A percentile compares a stretch with the other conserved stretches of the same genome.
Conservation (phyloP, 1,284 basidiomycete genomes). For the Cutaneotrichosporon sp. region DNA sequence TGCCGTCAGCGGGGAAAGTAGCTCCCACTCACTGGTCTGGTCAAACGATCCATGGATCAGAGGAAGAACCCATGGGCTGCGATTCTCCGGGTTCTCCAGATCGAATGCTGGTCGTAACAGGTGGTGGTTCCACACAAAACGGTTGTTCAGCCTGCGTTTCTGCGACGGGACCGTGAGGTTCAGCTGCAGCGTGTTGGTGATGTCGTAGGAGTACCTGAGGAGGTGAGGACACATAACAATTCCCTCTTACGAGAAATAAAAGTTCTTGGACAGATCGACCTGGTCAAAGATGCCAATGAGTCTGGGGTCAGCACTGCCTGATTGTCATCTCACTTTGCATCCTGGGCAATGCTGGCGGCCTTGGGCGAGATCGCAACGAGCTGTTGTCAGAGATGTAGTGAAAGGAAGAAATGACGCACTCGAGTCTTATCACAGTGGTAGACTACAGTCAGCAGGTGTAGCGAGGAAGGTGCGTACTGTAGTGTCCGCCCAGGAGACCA, state of each 20-base stretch:
- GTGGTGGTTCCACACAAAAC: constrained; percentile 95
- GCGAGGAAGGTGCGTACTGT: constrained; percentile 47
- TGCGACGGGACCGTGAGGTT: constrained; percentile 66
- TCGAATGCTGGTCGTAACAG: constrained; percentile 64
- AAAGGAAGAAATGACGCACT: constrained; percentile 47
- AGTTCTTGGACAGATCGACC: constrained; percentile 97
- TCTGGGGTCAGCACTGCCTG: constrained; percentile 30
- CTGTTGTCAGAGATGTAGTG: constrained; percentile 19
- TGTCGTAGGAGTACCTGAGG: constrained; percentile 85
- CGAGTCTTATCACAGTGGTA: constrained; percentile 95
- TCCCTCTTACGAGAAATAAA: constrained; percentile 81
- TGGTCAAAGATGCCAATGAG: constrained; percentile 91
- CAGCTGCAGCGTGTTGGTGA: constrained; percentile 89
- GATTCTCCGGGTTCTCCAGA: constrained; percentile 50
- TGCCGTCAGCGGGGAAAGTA: constrained; percentile 41
- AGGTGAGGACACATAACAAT: neutral
- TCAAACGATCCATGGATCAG: constrained; percentile 89
- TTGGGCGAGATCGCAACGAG: constrained; percentile 42
- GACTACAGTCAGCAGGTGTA: constrained; percentile 48
- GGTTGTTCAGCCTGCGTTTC: constrained; percentile 62
- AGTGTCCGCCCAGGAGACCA: constrained; percentile 90
- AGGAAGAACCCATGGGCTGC: constrained; percentile 81
- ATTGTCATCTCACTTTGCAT: constrained; percentile 57
- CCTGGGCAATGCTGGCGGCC: constrained; percentile 70
- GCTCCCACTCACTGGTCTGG: constrained; percentile 75